Evolutionary conservation across 2,329 filamentous ascomycete species (phyloP), one percentile per base, ranked within the genome.

Genomic region (Clarireedia sp.): DNA sequence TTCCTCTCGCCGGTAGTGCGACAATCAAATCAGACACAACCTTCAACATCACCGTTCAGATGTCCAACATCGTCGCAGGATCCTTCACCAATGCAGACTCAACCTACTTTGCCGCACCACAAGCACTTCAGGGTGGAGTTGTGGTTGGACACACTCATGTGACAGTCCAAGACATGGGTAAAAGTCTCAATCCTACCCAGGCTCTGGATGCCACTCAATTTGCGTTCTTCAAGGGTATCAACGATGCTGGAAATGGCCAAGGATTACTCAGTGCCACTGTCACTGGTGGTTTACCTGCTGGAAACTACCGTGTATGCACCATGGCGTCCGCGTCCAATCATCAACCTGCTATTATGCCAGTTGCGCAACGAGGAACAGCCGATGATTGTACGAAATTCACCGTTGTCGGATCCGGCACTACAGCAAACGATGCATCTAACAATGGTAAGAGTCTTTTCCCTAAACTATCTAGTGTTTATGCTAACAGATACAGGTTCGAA

Each of bases 321-420:
- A 70, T 76, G 70, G 69, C 66, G 45, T 66, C 67, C 19, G 62
- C 74, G 29, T 65, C 68, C 44, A 76, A 75, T 61, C 74, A 76
- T 66, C 72, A 73, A 46, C 70, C 72, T 48, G 72, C 71, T 16
- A 57, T 72, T 8, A 74, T 74, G 72, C 72, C 72, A 40, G 69
- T 75, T 46, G 73, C 73, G 29, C 73, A 74, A 63, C 68, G 74
- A 58, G 74, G 74, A 57, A 68, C 72, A 43, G 71, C 74, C 51
- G 73, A 76, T 61, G 74, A 76, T 60, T 76, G 74, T 59, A 69
- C 67, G n/a, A 74, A 73, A 62, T 74, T 75, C 36, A 71, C 71
- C 51, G 71, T 71, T 24, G 67, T 70, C 47, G 65, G 53, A 9
- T 57, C 47, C 19, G 60, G 57, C 10, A 56, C 29, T n/a, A 59